Base-by-base conservation (phyloP, 169 alveolate genomes). In the Plasmodium fragile region DNA sequence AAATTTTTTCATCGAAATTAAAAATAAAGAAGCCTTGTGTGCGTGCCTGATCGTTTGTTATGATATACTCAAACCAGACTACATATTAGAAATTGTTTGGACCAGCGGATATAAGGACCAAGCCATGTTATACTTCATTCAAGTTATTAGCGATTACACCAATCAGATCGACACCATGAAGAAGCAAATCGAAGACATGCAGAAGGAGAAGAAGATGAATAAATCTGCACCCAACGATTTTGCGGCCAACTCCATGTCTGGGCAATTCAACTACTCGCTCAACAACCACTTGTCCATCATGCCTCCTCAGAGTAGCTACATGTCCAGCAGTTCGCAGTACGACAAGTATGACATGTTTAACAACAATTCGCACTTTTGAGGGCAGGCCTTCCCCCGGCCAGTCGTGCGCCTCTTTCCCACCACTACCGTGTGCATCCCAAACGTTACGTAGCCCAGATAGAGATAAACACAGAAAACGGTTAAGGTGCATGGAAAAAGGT, bases 61-160 rank as follows among this genome's bases (percentile, higher is more conserved):
- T 95, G 99, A 98, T 84, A 97, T 98, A 36, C 95, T 99, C 49
- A 98, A 98, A 93, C 99, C 99, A 10, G 99, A 99, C 90, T 98
- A 98, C 30, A 99, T 99, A 11, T 96, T 99, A 97, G 99, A 99
- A 97, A 95, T 98, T 79, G 99, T 99, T 4, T 99, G 99, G 99
- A 96, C 99, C 89, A 97, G 98, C 95, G 98, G 98, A 43, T 97
- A 98, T 85, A 96, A 97, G 89, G 99, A 99, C 94, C 98, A 97
- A 92, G 97, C 98, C 41, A 98, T 99, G 99, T 99, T 99, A 8
- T 99, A 97, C 96, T 98, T 99, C 96, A 98, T 99, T 55, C 99
- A 99, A 96, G 97, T 96, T 45, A 92, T 97, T 82, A 93, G 98
- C 32, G 98, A 97, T 75, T 92, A 96, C 49, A 93, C 97, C 49